Base-by-base conservation (phyloP, 805 yeast genomes). In the Saccharomycopsis babjevae region DNA sequence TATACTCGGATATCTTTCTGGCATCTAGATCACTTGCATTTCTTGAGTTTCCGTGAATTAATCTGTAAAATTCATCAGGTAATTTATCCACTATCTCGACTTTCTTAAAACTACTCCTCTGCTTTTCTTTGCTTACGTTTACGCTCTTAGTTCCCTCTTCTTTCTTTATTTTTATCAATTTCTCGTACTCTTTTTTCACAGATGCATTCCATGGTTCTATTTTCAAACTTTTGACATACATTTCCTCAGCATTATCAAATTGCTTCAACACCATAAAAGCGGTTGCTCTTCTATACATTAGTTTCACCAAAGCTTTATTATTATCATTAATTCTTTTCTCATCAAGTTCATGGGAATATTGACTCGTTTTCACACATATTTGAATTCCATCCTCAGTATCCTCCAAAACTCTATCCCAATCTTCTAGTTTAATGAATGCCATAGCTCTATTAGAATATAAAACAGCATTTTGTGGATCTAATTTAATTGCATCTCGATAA, bases 401-500 rank as follows among this genome's bases (percentile, higher is more conserved):
- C 20, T 70, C 68, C 2, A 79, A 67, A 1, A 85, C 88, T 18
- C 78, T 71, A 1, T 70, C 66, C 77, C 79, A 83, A 38, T 79
- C 77, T 5, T 73, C 67, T 3, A 83, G 68, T 61, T 83, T 83
- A 50, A 86, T 68, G 64, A 79, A 77, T n/a, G 89, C 77, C 74
- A 83, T 83, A 0, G 94, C 87, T 54, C 86, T 72, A 68, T 88
- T 88, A n/a, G 92, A 80, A 68, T 77, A 83, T 1, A 83, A 72
- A 0, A 85, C 77, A 0, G 91, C 78, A 62, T 83, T 81, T 0
- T 65, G 42, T 0, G 83, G 78, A 57, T 81, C 81, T 18, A 75
- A 38, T 8, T 71, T 71, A 42, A 85, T 75, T 2, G 92, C 90
- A 57, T 79, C 78, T 11, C 80, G 69, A 69, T 88, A 88, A 0